These are phyloP conservation scores for Metarhizium sp. DNA, from an alignment of 2,329 filamentous ascomycete genomes.

Conservation along the genomic window DNA sequence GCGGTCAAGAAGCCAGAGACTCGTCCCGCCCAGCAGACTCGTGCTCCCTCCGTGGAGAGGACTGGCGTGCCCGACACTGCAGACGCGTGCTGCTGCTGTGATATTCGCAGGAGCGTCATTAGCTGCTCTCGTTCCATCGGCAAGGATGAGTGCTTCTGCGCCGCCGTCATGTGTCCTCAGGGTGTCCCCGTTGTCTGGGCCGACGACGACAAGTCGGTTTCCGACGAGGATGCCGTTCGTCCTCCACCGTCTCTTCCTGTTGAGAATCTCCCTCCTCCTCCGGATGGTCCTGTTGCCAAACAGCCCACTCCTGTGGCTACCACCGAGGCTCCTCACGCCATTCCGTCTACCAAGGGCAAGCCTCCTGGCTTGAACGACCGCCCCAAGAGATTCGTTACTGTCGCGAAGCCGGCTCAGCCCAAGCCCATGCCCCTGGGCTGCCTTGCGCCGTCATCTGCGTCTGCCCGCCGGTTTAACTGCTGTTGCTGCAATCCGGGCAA, in stretches of 20 bases:
- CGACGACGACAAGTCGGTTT: neutral
- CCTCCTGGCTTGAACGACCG: neutral
- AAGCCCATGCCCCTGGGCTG: neutral
- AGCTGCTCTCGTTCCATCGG: constrained; percentile 5
- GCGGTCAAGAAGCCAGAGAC: neutral
- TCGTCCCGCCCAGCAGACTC: neutral
- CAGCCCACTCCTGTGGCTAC: neutral
- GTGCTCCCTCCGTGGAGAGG: neutral
- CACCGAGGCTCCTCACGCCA: neutral
- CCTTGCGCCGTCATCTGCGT: neutral
- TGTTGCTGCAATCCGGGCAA: constrained; percentile 14
- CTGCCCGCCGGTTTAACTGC: constrained; percentile 3
- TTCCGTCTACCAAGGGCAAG: neutral
- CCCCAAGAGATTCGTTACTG: neutral
- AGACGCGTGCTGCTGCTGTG: constrained; percentile 15
- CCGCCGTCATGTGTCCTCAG: constrained; percentile 13
- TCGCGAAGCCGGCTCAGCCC: neutral
- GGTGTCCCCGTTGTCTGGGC: constrained; percentile 9
- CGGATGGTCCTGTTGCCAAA: neutral
- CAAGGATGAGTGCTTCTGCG: constrained; percentile 10
- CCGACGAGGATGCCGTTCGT: neutral
- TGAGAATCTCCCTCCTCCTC: no score
- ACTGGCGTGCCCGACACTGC: neutral
- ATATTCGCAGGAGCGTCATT: constrained; percentile 9
- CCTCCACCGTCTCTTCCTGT: neutral